phyloP scores from a whole-genome alignment of 306 rosid genomes.

The apple (Malus domestica) region DNA sequence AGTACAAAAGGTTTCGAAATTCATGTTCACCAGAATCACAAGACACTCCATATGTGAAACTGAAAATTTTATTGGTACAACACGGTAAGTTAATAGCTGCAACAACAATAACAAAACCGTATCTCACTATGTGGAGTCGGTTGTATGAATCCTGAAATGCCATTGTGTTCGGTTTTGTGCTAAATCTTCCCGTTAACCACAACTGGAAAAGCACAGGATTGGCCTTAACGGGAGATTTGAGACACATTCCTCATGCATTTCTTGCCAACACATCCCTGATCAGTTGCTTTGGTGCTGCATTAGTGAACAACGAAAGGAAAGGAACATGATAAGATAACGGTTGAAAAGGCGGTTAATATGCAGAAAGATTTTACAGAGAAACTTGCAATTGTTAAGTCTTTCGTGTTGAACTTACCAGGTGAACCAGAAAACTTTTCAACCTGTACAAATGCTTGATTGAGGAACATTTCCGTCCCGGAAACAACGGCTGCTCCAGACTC shows the following conservation, averaged over 20 bases:
- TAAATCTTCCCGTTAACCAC: not conserved
- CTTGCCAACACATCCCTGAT: conserved; percentile 39
- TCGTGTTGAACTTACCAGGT: conserved; percentile 35
- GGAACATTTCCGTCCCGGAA: conserved; percentile 63
- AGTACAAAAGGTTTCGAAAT: not conserved
- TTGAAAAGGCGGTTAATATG: not conserved
- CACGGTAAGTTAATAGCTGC: not conserved
- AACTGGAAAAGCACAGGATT: not conserved
- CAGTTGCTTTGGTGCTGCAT: conserved; percentile 58
- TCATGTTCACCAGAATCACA: not conserved
- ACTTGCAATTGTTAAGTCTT: not conserved
- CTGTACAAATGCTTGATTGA: conserved; percentile 62
- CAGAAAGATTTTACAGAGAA: not conserved
- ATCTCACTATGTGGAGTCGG: too few relatives aligned
- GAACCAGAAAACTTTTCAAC: conserved; percentile 48
- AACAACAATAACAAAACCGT: too few relatives aligned
- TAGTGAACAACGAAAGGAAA: not conserved
- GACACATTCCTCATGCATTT: conserved; percentile 16
- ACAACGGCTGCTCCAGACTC: conserved; percentile 47
- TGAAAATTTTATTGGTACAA: conserved; percentile 7
- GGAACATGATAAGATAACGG: not conserved
- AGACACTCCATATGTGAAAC: not conserved
- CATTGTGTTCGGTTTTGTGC: rapidly evolving
- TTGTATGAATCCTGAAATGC: too few relatives aligned
- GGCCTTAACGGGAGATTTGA: not conserved